Evolutionary conservation across 768 basidiomycete genomes (phyloP), one percentile per base, ranked within the genome.

Genomic region (Pluteus cervinus): DNA sequence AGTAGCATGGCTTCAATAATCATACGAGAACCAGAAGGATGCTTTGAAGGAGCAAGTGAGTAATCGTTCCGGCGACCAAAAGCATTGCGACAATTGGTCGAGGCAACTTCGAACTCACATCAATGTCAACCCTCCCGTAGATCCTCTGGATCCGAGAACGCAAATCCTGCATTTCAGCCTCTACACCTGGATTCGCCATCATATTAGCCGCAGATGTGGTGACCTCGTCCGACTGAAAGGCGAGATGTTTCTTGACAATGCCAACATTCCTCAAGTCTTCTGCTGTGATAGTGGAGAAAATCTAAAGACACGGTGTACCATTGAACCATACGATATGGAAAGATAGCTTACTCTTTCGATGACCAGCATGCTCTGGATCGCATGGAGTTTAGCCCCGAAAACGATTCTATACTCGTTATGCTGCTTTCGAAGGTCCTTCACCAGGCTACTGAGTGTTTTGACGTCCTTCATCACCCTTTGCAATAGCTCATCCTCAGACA

Each of bases 1-100:
- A 61, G 46, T 37, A 59, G 45, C 41, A 61, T 44, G 15, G 56
- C 54, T 30, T 61, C 50, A 41, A 57, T 50, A 43, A 61, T 51
- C 56, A 61, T 61, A 22, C 53, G 51, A 4, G 49, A 42, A 33
- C 54, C 52, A 28, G 54, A 31, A 48, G 41, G 44, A 31, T 47
- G 51, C 57, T 61, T 38, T 28, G 20, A 47, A 44, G 31, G 47
- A 45, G 16, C 24, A 33, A 39, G 51, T 30, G 44, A 31, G 41
- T 47, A 45, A 31, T 37, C 28, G 36, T 38, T 26, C 25, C 25
- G 16, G 14, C 14, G 33, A 52, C 44, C 36, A 41, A 42, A 25
- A 42, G 44, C 35, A 31, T 43, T 29, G 36, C 24, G 46, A 44
- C n/a, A n/a, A n/a, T n/a, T n/a, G n/a, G n/a, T n/a, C n/a, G n/a